Evolutionary conservation across 1,284 basidiomycete genomes (phyloP), one percentile per base, ranked within the genome.

Genomic region (Phlebopus sp.): DNA sequence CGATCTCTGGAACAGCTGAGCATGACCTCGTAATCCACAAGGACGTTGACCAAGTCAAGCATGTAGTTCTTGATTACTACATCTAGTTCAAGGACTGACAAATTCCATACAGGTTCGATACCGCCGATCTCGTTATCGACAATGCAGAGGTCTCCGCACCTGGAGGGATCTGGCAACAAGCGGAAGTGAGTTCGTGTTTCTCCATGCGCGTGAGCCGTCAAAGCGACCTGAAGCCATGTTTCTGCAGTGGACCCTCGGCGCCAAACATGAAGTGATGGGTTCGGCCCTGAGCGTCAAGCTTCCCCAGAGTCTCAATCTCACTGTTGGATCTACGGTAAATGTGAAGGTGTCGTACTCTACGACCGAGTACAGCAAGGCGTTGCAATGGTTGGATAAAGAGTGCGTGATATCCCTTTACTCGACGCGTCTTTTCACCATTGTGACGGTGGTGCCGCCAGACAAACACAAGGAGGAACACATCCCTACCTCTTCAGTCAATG

Each of bases 401-500:
- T 90, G 60, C 49, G 79, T 67, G 17, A 40, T 31, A 3, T 15
- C 15, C 14, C n/a, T 23, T 27, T 19, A 11, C 10, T 34, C 25
- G 15, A n/a, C n/a, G n/a, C n/a, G n/a, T n/a, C n/a, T n/a, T n/a
- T 27, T 27, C 19, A 0, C 18, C 13, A 4, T 2, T 8, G 15
- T 35, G 31, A 27, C 31, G 10, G 9, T 51, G 25, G 34, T 40
- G 25, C 43, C 37, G 21, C n/a, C 51, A 90, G 88, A 53, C 94
- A 97, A 69, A 98, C 95, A 0, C 90, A 92, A 52, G 89, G 89
- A 18, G 91, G 92, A 61, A 72, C 75, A 47, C 86, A 90, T 68
- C 90, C 92, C 0, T 97, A 90, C 71, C 72, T 97, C 31, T 97
- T 97, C 75, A 94, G 90, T 50, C 94, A 98, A 69, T 92, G 89